Evolutionary conservation across 163 green algal genomes (phyloP).

Genomic region (Chloromonas sp.): DNA sequence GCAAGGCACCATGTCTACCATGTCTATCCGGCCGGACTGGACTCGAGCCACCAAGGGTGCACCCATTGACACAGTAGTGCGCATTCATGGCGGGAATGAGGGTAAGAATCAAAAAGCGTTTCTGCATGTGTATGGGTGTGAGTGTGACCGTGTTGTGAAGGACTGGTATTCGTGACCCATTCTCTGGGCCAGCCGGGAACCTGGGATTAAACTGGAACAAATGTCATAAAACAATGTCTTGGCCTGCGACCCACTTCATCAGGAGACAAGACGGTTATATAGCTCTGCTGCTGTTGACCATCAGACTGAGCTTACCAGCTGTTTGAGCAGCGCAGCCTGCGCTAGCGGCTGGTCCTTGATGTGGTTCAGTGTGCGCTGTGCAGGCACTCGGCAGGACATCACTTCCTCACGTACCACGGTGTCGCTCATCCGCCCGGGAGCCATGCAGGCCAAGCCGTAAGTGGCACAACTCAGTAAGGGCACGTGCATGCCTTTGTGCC

Average conservation of each 20-base stretch:
- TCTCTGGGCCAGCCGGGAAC: too few species aligned
- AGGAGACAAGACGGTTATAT: too few species aligned
- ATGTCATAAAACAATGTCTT: too few species aligned
- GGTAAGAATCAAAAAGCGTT: slow-evolving; percentile 2
- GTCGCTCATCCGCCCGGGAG: slow-evolving; percentile 26
- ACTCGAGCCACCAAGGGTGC: slow-evolving; percentile 25
- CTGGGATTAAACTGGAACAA: too few species aligned
- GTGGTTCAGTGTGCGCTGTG: background rate
- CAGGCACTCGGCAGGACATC: slow-evolving; percentile 30
- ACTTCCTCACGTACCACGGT: slow-evolving; percentile 29
- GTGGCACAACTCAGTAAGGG: background rate
- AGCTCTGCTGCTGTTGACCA: too few species aligned
- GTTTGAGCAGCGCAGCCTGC: too few species aligned
- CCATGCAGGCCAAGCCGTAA: slow-evolving; percentile 38
- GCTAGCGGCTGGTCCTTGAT: background rate
- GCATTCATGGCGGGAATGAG: slow-evolving; percentile 17
- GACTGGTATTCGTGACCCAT: too few species aligned
- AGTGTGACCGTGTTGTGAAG: too few species aligned
- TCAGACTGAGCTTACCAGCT: too few species aligned
- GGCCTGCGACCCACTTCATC: too few species aligned
- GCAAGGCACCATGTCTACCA: too few species aligned
- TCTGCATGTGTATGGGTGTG: background rate
- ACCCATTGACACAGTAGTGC: slow-evolving; percentile 32
- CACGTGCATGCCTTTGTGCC: background rate
- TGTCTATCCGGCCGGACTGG: slow-evolving; percentile 39